Evolutionary conservation across 495 filamentous ascomycete species (phyloP), one percentile per base, ranked within the genome.

Genomic region (Hypoxylon subgilvum): DNA sequence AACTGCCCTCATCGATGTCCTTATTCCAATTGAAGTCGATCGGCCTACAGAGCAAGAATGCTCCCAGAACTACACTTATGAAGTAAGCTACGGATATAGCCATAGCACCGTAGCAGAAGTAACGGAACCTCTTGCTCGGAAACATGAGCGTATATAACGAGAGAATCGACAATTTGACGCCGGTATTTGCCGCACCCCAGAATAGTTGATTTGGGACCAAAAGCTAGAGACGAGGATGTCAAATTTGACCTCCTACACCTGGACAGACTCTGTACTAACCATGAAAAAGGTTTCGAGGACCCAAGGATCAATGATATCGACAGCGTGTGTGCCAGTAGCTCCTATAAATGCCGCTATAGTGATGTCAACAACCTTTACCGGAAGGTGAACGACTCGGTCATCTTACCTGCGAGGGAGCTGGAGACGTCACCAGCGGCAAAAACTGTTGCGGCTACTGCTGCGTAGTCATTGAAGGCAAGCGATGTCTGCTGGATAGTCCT

Each of bases 171-270:
- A 44, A 21, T 31, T 57, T 58, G 4, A 45, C 39, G 46, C 36
- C 17, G 1, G 43, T 34, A 21, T 58, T 58, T 17, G 54, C 45
- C 8, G 38, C 27, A 3, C 19, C 25, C 54, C 45, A 58, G 8
- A 58, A 27, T 13, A 58, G 3, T 17, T 64, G 67, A 54, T 46
- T 72, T 30, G 22, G 38, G 60, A 50, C 70, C 61, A 30, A 44
- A 64, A 63, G 68, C 68, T 21, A 68, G 53, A 52, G 17, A 2
- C 7, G 13, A 23, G 9, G 19, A 7, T 12, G 17, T 42, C 4
- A 25, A 23, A n/a, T n/a, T 35, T 6, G 31, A n/a, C n/a, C n/a
- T n/a, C n/a, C 3, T 42, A 23, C 1, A 42, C 7, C 3, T 6
- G 17, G 10, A 23, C 8, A 23, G 39, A 6, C 8, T 2, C 6